Evolutionary conservation across 1,284 basidiomycete species (phyloP), one percentile per base, ranked within the genome.

Genomic region (Athelia psychrophila): DNA sequence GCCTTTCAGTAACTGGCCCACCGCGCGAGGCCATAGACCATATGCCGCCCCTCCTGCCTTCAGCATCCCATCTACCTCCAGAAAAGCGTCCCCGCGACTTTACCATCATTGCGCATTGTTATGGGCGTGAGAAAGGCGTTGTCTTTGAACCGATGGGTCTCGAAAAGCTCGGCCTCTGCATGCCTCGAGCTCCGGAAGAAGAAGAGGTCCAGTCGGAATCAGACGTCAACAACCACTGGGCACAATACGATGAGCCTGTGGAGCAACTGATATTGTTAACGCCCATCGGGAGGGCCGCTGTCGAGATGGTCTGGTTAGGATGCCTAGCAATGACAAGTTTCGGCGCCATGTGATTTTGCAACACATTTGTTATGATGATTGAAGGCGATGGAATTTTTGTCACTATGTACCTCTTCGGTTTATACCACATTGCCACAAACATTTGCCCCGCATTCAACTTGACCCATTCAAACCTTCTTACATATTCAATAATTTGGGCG

Each of bases 261-360:
- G 60, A 59, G 45, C 61, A 66, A 48, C 69, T 73, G 48, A 63
- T 73, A 47, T 65, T 75, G 49, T 70, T 88, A 55, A 92, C 85
- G 8, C 81, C 86, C 1, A 79, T 92, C 49, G 89, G 89, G 30
- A 77, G 80, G 54, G 86, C 90, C 2, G 85, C 83, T 20, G 75
- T 89, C 56, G 89, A 92, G 72, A 88, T 91, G 86, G 83, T 83
- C 22, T 92, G 88, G 86, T 72, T 88, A 44, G 90, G 88, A 10
- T 84, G 83, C 53, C 75, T 92, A 63, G 86, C 89, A 9, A 73
- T 92, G 53, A 86, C 83, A 53, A 87, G 84, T 56, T 90, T 89
- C 61, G 73, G 38, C 38, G 38, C 38, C n/a, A 42, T 22, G 38
- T 42, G 20, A 42, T 18, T 42, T 42, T 5, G 27, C 27, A 13